A percentile compares a stretch with the other conserved stretches of the same genome.
Evolutionary conservation across 768 basidiomycete species (phyloP).

Genomic region (Tubosaeta sp.): DNA sequence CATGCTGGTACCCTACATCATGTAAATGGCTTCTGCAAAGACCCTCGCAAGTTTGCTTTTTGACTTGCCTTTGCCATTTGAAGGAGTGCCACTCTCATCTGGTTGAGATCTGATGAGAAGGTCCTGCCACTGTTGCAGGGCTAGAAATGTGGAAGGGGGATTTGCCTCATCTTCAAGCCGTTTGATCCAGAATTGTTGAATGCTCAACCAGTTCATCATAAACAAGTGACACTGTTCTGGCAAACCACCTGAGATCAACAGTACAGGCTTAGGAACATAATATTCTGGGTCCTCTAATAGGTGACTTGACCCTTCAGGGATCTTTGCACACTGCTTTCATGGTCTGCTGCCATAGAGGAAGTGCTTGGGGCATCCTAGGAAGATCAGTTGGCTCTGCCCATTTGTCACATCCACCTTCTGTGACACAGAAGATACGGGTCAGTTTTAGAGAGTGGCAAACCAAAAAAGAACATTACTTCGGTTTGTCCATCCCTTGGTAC

Average conservation of each 20-base stretch:
- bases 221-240: not conserved
- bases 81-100: not conserved
- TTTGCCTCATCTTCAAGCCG: not conserved
- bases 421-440: not conserved
- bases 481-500: not conserved
- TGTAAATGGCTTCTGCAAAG: not conserved
- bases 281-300: constrained; percentile 1
- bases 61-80: not conserved
- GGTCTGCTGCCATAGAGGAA: not conserved
- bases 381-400: not conserved
- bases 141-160: too few species aligned
- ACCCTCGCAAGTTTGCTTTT: not conserved
- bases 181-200: constrained; percentile 1
- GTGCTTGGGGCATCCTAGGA: not conserved
- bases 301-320: not conserved
- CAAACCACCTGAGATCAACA: not conserved
- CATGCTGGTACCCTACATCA: not conserved
- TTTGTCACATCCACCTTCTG: not conserved
- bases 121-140: constrained; percentile 5
- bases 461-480: not conserved
- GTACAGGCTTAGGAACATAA: not conserved
- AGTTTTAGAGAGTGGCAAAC: not conserved
- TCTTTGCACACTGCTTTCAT: not conserved
- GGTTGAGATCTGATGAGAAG: constrained; percentile 1
- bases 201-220: constrained; percentile 5